phyloP scores from a whole-genome alignment of 345 rosid species.

The Ricinus communis region DNA sequence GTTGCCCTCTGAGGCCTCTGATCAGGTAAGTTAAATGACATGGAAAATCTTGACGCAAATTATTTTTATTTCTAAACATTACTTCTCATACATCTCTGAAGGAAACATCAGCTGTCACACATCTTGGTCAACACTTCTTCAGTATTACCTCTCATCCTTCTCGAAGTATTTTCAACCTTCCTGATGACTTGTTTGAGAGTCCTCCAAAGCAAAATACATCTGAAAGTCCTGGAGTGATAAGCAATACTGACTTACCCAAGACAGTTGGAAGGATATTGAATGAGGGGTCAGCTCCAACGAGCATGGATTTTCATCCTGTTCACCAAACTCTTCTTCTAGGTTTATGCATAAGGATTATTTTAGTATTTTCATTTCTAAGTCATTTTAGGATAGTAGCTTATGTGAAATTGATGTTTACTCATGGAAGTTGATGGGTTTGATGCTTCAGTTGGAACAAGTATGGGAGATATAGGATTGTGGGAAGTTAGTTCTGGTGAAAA shows the following conservation, averaged over 20 bases:
- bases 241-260: conserved; percentile 35
- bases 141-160: conserved; percentile 3
- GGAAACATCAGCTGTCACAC: conserved; percentile 25
- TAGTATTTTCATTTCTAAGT: neutral
- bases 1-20: neutral
- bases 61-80: neutral
- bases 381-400: conserved; percentile 2
- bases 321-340: conserved; percentile 68
- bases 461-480: conserved; percentile 65
- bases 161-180: conserved; percentile 11
- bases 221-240: conserved; percentile 10
- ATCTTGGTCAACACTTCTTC: conserved; percentile 13
- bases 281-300: conserved; percentile 53
- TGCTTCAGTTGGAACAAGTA: conserved; percentile 59
- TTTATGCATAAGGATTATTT: conserved; percentile 17
- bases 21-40: conserved; percentile 31
- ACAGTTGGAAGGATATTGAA: conserved; percentile 46
- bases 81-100: conserved; percentile 11
- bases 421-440: conserved; percentile 14
- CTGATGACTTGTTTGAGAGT: conserved; percentile 31
- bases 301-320: conserved; percentile 85
- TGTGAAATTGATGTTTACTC: conserved; percentile 9
- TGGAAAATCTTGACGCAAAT: neutral
- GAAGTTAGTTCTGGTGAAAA: conserved; percentile 54
- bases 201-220: neutral